Base-by-base conservation (phyloP, 2,329 filamentous ascomycete species). In the Fusarium sacchari region DNA sequence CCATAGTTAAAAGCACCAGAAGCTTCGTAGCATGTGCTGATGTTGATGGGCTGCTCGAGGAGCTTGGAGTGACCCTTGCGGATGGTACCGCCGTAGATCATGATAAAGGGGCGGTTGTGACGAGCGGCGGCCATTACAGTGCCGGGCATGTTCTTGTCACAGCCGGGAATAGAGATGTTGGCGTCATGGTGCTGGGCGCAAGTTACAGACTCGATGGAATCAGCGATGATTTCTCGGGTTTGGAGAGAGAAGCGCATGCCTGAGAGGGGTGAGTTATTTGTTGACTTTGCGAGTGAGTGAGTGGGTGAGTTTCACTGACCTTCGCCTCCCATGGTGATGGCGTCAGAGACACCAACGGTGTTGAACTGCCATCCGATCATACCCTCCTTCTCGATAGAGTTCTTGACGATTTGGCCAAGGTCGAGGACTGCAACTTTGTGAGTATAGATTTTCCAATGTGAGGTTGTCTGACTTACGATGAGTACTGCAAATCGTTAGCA, bases 131-230 rank as follows among this genome's bases (percentile, higher is more conserved):
- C 95, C 92, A 97, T 97, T 72, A 96, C 87, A 22, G 94, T 92
- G 72, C 95, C 95, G 0, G 95, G 95, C 96, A 98, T 98, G 82
- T 98, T 98, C 89, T 98, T 98, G 85, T 98, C 95, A 81, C 95
- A 98, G 17, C 95, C 95, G 0, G 96, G 95, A 76, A 98, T 96
- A 36, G 94, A 91, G 81, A 98, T 95, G 82, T 95, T 97, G 66
- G 95, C 96, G 81, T 98, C 96, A 82, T 98, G 94, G 76, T 93
- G 93, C 81, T 98, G 95, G 10, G 94, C 96, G 81, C 93, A 96
- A 3, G 95, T 98, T 43, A 97, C 93, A 4, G 94, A 95, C 84
- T 98, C 96, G 79, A 98, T 95, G 76, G 92, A 95, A 83, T 98
- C 95, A 72, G 95, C 95, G 75, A 98, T 98, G 74, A 98, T 91